Conservation (phyloP, 257 asterid species). For the Solanum corneliomulleri region DNA sequence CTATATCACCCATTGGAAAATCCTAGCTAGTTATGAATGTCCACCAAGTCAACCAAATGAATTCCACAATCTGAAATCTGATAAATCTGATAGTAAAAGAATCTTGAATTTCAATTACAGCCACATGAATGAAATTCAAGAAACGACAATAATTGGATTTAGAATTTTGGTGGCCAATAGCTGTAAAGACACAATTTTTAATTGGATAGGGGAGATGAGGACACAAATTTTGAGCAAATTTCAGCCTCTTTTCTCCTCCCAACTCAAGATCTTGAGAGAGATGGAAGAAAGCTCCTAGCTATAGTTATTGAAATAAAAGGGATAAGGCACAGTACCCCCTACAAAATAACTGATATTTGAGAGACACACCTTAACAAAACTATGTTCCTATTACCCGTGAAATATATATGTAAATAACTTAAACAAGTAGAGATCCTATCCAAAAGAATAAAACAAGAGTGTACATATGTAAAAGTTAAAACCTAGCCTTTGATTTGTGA, state of each 20-base stretch:
- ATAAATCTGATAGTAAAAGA: not conserved
- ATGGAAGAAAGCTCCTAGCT: not conserved
- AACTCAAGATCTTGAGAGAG: not conserved
- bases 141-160: not conserved
- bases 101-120: not conserved
- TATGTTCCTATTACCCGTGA: no score
- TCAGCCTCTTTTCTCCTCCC: not conserved
- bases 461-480: no score
- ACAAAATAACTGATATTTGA: no score
- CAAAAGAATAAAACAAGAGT: no score
- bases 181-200: not conserved
- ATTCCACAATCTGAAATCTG: not conserved
- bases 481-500: no score
- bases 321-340: not conserved
- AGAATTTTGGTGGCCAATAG: not conserved
- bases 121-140: not conserved
- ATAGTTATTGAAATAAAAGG: not conserved
- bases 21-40: not conserved
- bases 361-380: no score
- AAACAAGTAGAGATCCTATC: no score
- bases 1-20: slow-evolving; percentile 27
- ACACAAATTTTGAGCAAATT: not conserved
- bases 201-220: not conserved
- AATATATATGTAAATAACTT: no score
- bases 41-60: not conserved